Evolutionary conservation across 2,329 filamentous ascomycete genomes (phyloP).

Genomic region (Trichothecium sympodiale): DNA sequence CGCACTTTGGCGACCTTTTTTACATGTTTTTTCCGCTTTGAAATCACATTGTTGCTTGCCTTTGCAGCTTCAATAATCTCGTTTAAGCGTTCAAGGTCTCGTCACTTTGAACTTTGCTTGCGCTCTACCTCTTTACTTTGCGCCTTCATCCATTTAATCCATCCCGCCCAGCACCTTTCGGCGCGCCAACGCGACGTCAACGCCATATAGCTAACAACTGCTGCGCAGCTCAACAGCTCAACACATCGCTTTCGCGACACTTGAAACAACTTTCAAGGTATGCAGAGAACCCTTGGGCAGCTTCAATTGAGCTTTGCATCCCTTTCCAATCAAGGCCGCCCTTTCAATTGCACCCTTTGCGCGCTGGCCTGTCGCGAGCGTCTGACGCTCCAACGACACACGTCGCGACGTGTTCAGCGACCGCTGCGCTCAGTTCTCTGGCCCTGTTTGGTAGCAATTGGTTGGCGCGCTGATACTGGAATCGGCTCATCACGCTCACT

Average conservation of each 20-base stretch:
- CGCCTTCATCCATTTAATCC: background rate
- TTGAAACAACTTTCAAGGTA: conserved; percentile 20
- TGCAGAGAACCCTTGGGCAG: conserved; percentile 14
- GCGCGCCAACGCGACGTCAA: conserved; percentile 3
- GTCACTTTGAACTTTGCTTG: conserved; percentile 3
- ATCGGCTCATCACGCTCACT: no score
- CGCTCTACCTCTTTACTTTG: background rate
- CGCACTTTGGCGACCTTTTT: conserved; percentile 1
- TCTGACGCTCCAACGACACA: no score
- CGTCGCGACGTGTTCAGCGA: background rate
- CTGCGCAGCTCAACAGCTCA: conserved; percentile 5
- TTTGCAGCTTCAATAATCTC: no score
- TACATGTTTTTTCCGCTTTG: conserved; percentile 1
- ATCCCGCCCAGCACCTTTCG: conserved; percentile 2
- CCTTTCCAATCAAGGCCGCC: conserved; percentile 17
- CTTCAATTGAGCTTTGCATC: conserved; percentile 23
- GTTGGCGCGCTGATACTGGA: no score
- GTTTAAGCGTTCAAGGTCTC: background rate
- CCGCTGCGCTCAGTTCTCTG: no score
- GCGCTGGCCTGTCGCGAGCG: background rate
- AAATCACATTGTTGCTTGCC: background rate
- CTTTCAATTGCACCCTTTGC: conserved; percentile 21
- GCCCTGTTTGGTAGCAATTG: no score
- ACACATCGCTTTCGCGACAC: conserved; percentile 8
- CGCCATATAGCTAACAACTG: conserved; percentile 4